Conservation (phyloP, 495 filamentous ascomycete genomes). For the Talaromyces wortmannii region DNA sequence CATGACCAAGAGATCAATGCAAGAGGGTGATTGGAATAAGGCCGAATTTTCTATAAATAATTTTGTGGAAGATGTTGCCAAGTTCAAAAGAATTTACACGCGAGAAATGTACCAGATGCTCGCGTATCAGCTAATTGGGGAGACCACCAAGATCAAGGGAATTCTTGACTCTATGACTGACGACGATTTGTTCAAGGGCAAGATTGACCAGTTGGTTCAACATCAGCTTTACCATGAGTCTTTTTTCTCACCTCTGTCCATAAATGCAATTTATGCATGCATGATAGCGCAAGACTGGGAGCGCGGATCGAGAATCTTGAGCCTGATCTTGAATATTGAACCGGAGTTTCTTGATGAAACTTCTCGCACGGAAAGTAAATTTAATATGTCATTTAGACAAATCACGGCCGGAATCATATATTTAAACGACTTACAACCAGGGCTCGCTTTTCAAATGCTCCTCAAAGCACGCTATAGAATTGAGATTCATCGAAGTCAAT, state of each 20-base stretch:
- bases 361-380: constrained; percentile 1
- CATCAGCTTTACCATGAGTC: constrained; percentile 3
- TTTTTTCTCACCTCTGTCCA: constrained; percentile 4
- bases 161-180: constrained; percentile 14
- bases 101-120: constrained; percentile 14
- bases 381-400: constrained; percentile 9
- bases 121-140: constrained; percentile 14
- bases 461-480: constrained; percentile 12
- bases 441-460: constrained; percentile 10
- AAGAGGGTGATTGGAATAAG: constrained; percentile 9
- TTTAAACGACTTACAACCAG: constrained; percentile 11
- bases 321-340: constrained; percentile 9
- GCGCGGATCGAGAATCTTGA: constrained; percentile 8
- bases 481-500: constrained; percentile 12
- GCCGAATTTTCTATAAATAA: constrained; percentile 9
- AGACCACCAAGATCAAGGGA: constrained; percentile 7
- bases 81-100: constrained; percentile 4
- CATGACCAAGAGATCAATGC: constrained; percentile 5
- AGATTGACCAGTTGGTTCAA: constrained; percentile 2
- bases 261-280: constrained; percentile 10
- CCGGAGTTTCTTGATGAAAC: constrained; percentile 12
- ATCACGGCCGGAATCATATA: constrained; percentile 7
- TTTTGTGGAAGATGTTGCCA: constrained; percentile 5
- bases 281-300: constrained; percentile 8
- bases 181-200: constrained; percentile 12